Evolutionary conservation across 2,329 filamentous ascomycete species (phyloP).

Genomic region (Clarireedia monteithiana): DNA sequence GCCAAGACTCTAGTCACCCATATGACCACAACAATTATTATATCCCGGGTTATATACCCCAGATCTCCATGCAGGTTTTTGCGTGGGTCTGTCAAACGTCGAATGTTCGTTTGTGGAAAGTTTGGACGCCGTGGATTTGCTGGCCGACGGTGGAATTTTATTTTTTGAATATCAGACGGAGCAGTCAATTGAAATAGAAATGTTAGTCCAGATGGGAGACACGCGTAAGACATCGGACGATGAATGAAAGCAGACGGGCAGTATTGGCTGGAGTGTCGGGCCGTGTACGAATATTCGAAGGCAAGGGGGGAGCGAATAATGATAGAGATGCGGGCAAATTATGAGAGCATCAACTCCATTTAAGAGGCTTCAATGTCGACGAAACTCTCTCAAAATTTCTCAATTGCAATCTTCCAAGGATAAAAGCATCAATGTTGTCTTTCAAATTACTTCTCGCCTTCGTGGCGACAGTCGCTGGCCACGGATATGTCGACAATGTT

Average conservation of each 20-base stretch:
- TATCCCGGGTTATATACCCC: neutral
- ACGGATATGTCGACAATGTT: conserved; percentile 19
- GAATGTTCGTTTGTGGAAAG: neutral
- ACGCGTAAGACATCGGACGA: neutral
- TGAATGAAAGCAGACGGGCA: neutral
- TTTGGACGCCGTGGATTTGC: neutral
- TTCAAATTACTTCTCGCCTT: conserved; percentile 12
- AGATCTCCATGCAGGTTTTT: neutral
- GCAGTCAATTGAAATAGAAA: neutral
- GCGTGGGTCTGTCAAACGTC: neutral
- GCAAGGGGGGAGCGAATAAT: neutral
- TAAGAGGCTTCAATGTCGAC: neutral
- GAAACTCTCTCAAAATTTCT: neutral
- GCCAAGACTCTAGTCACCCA: neutral
- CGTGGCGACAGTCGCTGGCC: conserved; percentile 11
- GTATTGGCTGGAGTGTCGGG: neutral
- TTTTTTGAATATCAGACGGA: neutral
- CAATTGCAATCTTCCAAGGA: neutral
- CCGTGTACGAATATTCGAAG: neutral
- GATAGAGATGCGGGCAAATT: neutral
- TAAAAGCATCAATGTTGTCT: neutral
- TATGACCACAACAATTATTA: neutral
- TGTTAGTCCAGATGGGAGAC: neutral
- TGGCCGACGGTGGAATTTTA: conserved; percentile 6
- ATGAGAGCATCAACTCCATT: too few relatives aligned